These are phyloP conservation scores for Bonnemaisonia californica DNA, from an alignment of 31 red algal species.

Conservation along the genomic window DNA sequence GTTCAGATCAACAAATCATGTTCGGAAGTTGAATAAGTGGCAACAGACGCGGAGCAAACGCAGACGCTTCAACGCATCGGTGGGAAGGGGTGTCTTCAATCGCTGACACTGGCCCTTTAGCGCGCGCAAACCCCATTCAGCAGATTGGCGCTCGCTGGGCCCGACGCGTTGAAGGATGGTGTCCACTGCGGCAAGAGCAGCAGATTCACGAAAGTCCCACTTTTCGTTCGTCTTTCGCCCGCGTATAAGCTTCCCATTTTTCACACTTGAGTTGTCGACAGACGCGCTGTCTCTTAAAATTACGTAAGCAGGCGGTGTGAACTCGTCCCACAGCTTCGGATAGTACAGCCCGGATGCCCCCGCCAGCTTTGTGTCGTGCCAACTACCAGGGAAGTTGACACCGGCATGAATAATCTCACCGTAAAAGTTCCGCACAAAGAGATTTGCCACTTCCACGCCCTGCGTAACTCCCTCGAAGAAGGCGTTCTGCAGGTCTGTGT, in stretches of 20 bases:
- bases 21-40: too few relatives aligned
- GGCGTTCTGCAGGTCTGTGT: constrained; percentile 18
- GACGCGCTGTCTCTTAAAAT: constrained; percentile 6
- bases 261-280: not conserved
- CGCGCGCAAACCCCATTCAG: too few relatives aligned
- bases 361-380: constrained; percentile 21
- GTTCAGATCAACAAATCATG: too few relatives aligned
- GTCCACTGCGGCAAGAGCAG: constrained; percentile 21
- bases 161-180: too few relatives aligned
- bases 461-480: too few relatives aligned
- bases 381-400: constrained; percentile 38
- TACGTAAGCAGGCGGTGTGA: not conserved
- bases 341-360: constrained; percentile 9
- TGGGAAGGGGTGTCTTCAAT: too few relatives aligned
- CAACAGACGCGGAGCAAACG: too few relatives aligned
- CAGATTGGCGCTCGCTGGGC: too few relatives aligned
- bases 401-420: constrained; percentile 41
- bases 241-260: constrained; percentile 23
- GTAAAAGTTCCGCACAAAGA: constrained; percentile 35
- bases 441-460: constrained; percentile 20
- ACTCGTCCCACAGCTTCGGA: constrained; percentile 6
- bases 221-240: constrained; percentile 28
- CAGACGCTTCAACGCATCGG: too few relatives aligned
- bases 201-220: not conserved
- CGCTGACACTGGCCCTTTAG: too few relatives aligned